Evolutionary conservation across 2,329 filamentous ascomycete species (phyloP), one percentile per base, ranked within the genome.

Genomic region (Ceratocystis diversiconidia): DNA sequence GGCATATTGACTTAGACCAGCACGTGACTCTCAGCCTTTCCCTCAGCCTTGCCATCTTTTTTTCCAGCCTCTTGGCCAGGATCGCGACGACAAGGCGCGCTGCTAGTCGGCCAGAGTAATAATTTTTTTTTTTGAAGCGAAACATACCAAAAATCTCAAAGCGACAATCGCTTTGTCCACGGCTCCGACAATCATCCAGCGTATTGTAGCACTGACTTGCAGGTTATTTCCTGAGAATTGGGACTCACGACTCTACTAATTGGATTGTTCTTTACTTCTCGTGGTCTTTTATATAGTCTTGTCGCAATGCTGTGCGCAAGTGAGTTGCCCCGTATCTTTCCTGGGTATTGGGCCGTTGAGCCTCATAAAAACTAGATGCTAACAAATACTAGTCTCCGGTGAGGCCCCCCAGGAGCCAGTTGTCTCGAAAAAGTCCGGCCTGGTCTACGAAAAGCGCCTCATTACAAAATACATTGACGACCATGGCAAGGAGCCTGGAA

Each of bases 381-480:
- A 46, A 36, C 61, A 62, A 41, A 12, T 0, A 41, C 36, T 28
- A 95, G 92, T 99, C 76, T 99, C 94, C 69, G 94, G 94, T 78
- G 92, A 96, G 83, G 87, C 90, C 78, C 92, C 94, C 70, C 89
- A 96, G 79, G 87, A 91, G 77, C 92, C 94, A 65, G 92, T 97
- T 70, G 89, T 91, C 73, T 99, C 94, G 73, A 88, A 89, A 76
- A 95, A 96, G 79, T 95, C 90, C 73, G 92, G 92, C 72, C 87
- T 88, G 74, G 85, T 97, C 62, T 99, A 95, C 76, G 94, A 99
- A 78, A 95, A 90, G 78, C 88, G 92, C 62, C 81, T 99, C 69
- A 92, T 99, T 72, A 91, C 96, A 75, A 89, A 92, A 71, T 96
- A 96, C 75, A 91, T 99, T 73, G 83, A 88, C 70, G 90, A 97